Base-by-base conservation (phyloP, 169 alveolate genomes). In the Eimeria necatrix region DNA sequence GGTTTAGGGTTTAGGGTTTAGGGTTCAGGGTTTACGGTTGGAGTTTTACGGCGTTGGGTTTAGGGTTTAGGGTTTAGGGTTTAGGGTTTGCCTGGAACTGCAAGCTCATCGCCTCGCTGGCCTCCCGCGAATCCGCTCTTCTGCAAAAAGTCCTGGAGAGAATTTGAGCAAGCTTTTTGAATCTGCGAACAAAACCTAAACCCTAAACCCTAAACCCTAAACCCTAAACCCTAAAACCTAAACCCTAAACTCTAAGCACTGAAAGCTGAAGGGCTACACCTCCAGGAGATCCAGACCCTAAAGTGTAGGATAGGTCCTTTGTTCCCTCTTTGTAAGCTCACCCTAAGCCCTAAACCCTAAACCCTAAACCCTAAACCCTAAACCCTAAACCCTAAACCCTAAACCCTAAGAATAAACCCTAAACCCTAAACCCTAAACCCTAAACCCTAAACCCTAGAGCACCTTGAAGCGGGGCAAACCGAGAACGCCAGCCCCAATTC, bases 101-200 rank as follows among this genome's bases (percentile, higher is more conserved):
- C 53, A 51, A 51, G 14, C 48, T 41, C 91, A 49, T 26, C 76
- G 49, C 91, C 59, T 20, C 52, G 61, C 53, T 24, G 89, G 48
- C 70, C 73, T 18, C 74, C 89, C 68, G 93, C 94, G 49, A 95
- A 95, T 53, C 96, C 97, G 68, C 94, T 95, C 80, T 76, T 73
- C 93, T 89, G 85, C 70, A 95, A 86, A 81, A 95, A 95, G 73
- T 70, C 95, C 26, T 90, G 94, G 73, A 94, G 86, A 20, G 94
- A 83, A 83, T 32, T 46, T 0, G 74, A 53, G 73, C 94, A 85
- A 22, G 96, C 89, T 26, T 56, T 59, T 41, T 52, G 46, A 14
- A 80, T 73, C 95, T 76, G 76, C 24, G 52, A 10, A 49, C 56
- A 0, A 41, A 3, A 68, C 0, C 26, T 41, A 41, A 3, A 46